Evolutionary conservation across 495 filamentous ascomycete genomes (phyloP), one percentile per base, ranked within the genome.

Genomic region (Rhizodiscina lignyota): DNA sequence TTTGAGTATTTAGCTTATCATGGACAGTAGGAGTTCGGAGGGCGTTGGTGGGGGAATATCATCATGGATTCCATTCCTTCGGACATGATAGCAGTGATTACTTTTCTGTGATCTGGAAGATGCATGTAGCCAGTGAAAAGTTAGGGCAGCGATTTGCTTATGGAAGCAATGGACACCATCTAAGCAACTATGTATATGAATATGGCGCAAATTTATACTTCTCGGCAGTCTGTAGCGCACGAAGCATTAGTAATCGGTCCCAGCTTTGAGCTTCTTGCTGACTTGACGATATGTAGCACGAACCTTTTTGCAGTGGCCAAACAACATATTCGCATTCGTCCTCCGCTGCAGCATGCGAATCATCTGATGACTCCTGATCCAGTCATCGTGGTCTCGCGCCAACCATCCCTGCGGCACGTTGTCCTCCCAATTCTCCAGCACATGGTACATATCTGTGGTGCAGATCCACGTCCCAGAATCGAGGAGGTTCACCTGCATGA

Each of bases 401-500:
- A 65, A 38, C 44, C 60, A 58, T 0, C 63, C 65, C 16, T 66
- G 62, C 1, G 62, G 56, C 16, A 51, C 41, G 1, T 42, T 41
- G 1, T 50, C 18, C 27, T 53, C 43, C 29, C 44, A 56, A 28
- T 62, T 64, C 37, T 64, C 60, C 3, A 28, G 39, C 0, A 63
- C 50, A 42, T 63, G 58, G 31, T 52, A 63, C 38, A 61, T 58
- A 43, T 64, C 62, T 5, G 48, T 57, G 1, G 56, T 63, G 45
- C 53, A 63, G 21, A 66, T 54, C 37, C 59, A 63, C 1, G 58
- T 56, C n/a, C 60, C 61, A 28, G 44, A 41, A 1, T 60, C 37
- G 2, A 29, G 30, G 21, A 63, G 38, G 30, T 64, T 63, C 0
- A 64, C 38, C 37, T 62, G 58, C 50, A 63, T 48, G 11, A 55